phyloP scores from a whole-genome alignment of 176 grass and related monocot genomes.

The Aegilops longissima region DNA sequence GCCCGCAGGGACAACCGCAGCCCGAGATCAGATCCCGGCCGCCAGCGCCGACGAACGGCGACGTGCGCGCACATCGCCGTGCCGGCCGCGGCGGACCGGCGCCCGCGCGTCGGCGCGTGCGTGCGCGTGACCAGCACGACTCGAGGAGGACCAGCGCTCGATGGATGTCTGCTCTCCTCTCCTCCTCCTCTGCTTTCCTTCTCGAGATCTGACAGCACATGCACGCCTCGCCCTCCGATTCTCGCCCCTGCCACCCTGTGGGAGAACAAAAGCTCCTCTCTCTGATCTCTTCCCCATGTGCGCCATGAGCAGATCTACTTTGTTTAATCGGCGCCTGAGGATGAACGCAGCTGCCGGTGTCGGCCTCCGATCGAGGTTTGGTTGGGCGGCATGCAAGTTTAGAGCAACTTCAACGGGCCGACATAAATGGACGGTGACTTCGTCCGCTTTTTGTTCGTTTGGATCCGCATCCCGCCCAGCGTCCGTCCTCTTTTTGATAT shows the following conservation, averaged over 20 bases:
- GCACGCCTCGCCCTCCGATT: neutral
- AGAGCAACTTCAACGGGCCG: too few species aligned
- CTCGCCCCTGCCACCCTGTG: neutral
- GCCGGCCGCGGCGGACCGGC: conserved; percentile 15
- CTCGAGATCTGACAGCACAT: conserved; percentile 39
- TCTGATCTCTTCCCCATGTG: conserved; percentile 7
- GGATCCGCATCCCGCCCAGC: too few species aligned
- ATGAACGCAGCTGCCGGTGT: conserved; percentile 28
- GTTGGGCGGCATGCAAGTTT: neutral
- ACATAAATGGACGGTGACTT: too few species aligned
- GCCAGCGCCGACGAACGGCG: neutral
- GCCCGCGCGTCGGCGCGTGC: neutral
- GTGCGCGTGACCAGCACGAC: conserved; percentile 2
- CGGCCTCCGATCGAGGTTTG: neutral
- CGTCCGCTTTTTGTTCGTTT: too few species aligned
- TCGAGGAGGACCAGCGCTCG: conserved; percentile 25
- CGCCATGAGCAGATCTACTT: neutral
- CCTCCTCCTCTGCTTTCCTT: neutral
- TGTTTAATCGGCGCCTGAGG: neutral
- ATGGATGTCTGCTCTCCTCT: neutral
- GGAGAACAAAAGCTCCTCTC: neutral
- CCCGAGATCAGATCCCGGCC: too few species aligned
- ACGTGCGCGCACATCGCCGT: conserved; percentile 6
- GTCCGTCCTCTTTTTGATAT: too few species aligned
- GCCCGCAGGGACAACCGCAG: too few species aligned